These are phyloP conservation scores for Insectozyma bohioensis DNA, from an alignment of 1,139 yeast genomes.

Conservation along the genomic window DNA sequence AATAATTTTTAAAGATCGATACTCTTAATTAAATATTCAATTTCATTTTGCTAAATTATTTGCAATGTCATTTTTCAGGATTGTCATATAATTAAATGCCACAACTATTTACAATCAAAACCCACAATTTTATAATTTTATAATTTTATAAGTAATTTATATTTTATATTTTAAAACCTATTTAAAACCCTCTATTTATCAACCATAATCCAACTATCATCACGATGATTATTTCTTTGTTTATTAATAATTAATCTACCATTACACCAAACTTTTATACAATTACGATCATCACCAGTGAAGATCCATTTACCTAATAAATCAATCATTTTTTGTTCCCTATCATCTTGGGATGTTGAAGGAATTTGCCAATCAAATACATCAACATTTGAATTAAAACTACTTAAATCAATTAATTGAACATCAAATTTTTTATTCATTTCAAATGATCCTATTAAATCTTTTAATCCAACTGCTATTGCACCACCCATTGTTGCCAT, in stretches of 20 bases:
- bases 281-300: constrained; percentile 91
- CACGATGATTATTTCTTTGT: constrained; percentile 8
- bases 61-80: too few species aligned
- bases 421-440: constrained; percentile 82
- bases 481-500: constrained; percentile 94
- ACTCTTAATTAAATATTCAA: too few species aligned
- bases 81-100: too few species aligned
- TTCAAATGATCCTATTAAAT: constrained; percentile 66
- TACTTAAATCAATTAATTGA: constrained; percentile 66
- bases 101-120: too few species aligned
- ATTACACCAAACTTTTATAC: constrained; percentile 76
- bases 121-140: too few species aligned
- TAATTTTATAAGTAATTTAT: too few species aligned
- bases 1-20: too few species aligned
- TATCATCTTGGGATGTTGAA: constrained; percentile 7
- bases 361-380: constrained; percentile 68
- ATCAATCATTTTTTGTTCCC: constrained; percentile 38
- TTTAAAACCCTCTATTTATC: too few species aligned
- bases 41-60: too few species aligned
- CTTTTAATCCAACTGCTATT: constrained; percentile 59
- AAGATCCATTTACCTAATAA: constrained; percentile 89
- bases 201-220: constrained; percentile 8
- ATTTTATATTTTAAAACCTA: too few species aligned
- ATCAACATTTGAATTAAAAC: constrained; percentile 57
- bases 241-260: constrained; percentile 62